A percentile compares a stretch with the other conserved stretches of the same genome.
phyloP scores from a whole-genome alignment of 345 rosid genomes.

The Rubroshorea leprosula region DNA sequence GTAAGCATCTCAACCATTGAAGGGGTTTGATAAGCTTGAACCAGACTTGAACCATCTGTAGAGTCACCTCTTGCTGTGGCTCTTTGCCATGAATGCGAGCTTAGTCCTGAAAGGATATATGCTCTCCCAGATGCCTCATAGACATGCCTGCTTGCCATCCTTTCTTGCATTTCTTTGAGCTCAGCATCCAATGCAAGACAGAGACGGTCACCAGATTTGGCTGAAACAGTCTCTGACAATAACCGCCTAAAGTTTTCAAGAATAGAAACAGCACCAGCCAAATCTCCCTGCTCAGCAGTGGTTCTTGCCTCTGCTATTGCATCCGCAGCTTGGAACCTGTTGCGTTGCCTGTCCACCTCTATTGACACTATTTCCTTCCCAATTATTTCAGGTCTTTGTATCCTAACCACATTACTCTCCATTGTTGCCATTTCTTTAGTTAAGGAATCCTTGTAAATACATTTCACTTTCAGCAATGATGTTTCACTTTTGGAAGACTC shows the following conservation, averaged over 20 bases:
- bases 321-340: slow-evolving; percentile 83
- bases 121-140: slow-evolving; percentile 94
- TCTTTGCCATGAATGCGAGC: slow-evolving; percentile 99
- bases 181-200: slow-evolving; percentile 78
- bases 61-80: slow-evolving; percentile 97
- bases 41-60: slow-evolving; percentile 72
- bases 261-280: slow-evolving; percentile 56
- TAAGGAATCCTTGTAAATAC: slow-evolving; percentile 71
- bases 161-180: slow-evolving; percentile 94
- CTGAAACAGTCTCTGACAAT: slow-evolving; percentile 59
- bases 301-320: slow-evolving; percentile 76
- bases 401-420: slow-evolving; percentile 47
- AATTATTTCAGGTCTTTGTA: slow-evolving; percentile 52
- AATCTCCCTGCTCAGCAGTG: slow-evolving; percentile 78
- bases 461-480: slow-evolving; percentile 60
- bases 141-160: slow-evolving; percentile 90
- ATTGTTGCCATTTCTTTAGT: slow-evolving; percentile 50
- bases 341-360: slow-evolving; percentile 93
- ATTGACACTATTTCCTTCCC: slow-evolving; percentile 49
- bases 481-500: slow-evolving; percentile 42
- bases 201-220: slow-evolving; percentile 62
- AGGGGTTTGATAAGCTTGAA: slow-evolving; percentile 82
- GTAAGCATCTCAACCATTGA: slow-evolving; percentile 91
- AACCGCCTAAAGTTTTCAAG: slow-evolving; percentile 55
- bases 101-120: slow-evolving; percentile 89